A percentile compares a stretch with the other conserved stretches of the same genome.
These are phyloP conservation scores for Xenosphaeropsis pyriputrescens DNA, from an alignment of 2,329 filamentous ascomycete genomes.

Conservation along the genomic window DNA sequence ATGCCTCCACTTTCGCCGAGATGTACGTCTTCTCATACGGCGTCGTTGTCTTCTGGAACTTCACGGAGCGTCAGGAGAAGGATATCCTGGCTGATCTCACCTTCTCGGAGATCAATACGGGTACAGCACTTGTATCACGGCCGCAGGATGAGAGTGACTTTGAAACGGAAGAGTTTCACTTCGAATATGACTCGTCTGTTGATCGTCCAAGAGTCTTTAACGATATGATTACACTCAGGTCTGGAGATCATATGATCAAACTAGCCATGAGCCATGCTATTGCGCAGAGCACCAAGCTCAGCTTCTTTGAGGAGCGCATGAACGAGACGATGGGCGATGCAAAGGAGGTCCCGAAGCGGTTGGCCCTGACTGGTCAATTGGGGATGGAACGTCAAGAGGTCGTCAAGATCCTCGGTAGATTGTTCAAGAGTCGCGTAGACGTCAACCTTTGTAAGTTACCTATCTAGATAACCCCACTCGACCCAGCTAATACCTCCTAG, in stretches of 20 bases:
- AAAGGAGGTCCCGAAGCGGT: conserved; percentile 76
- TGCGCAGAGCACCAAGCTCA: conserved; percentile 90
- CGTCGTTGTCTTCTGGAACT: conserved; percentile 98
- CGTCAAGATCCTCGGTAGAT: conserved; percentile 73
- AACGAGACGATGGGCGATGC: conserved; percentile 84
- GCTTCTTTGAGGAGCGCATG: conserved; percentile 94
- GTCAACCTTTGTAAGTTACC: conserved; percentile 79
- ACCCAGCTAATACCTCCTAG: conserved; percentile 26
- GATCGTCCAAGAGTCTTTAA: conserved; percentile 89
- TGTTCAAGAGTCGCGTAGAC: conserved; percentile 91
- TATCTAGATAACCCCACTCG: not conserved
- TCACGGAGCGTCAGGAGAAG: conserved; percentile 90
- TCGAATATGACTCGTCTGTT: conserved; percentile 82
- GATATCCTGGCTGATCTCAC: conserved; percentile 90
- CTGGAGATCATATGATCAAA: conserved; percentile 97
- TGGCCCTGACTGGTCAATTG: conserved; percentile 79
- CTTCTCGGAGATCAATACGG: conserved; percentile 59
- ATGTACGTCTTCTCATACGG: conserved; percentile 97
- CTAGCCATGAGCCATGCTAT: conserved; percentile 95
- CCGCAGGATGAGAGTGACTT: conserved; percentile 81
- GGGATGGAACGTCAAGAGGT: conserved; percentile 89
- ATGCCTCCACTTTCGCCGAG: conserved; percentile 73
- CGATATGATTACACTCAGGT: conserved; percentile 96
- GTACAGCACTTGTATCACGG: conserved; percentile 56
- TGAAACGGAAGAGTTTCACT: conserved; percentile 96